phyloP scores from a whole-genome alignment of 805 yeast genomes.

The Wickerhamiella spandovensis region DNA sequence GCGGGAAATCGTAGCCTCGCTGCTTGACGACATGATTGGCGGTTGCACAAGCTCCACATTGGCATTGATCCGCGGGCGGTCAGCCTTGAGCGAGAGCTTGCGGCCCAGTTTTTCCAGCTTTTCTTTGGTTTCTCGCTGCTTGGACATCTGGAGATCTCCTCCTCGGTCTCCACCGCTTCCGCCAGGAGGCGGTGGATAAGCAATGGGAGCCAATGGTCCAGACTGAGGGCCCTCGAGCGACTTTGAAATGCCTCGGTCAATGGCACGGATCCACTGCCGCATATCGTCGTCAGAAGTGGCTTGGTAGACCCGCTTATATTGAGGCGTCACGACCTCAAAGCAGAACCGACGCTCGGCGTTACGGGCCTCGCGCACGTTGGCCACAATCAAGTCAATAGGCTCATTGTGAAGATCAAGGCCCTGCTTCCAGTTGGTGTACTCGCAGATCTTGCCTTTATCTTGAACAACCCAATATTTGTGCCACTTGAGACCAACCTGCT shows the following conservation, averaged over 20 bases:
- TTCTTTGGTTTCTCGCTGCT: conserved; percentile 9
- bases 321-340: conserved; percentile 63
- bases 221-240: not conserved
- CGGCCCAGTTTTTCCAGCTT: conserved; percentile 16
- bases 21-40: not conserved
- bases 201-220: not conserved
- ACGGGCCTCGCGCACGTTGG: conserved; percentile 40
- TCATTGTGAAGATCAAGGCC: conserved; percentile 47
- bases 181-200: not conserved
- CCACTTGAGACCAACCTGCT: conserved; percentile 37
- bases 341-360: conserved; percentile 37
- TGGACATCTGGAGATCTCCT: not conserved
- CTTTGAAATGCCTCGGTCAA: conserved; percentile 38
- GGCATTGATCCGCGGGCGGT: conserved; percentile 11
- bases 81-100: conserved; percentile 13
- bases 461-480: conserved; percentile 80
- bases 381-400: conserved; percentile 59
- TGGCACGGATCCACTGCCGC: conserved; percentile 51
- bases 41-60: not conserved
- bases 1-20: not conserved
- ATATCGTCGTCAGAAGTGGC: conserved; percentile 57
- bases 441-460: conserved; percentile 51
- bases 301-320: conserved; percentile 61
- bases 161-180: not conserved
- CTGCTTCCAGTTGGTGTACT: conserved; percentile 69